Conservation (phyloP, 768 basidiomycete species). For the Lentinus brumalis region DNA sequence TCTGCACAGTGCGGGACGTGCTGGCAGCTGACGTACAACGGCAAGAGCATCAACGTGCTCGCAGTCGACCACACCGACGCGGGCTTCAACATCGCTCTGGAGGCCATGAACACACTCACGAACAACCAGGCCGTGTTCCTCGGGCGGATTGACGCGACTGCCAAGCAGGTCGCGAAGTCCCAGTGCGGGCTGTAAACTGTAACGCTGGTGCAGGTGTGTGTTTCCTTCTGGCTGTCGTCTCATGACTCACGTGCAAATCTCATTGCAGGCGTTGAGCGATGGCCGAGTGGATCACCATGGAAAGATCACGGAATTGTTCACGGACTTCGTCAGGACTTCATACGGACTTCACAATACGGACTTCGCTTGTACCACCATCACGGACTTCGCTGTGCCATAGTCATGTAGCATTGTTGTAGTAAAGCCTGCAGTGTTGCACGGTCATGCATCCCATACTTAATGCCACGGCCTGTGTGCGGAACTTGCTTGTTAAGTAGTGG, state of each 20-base stretch:
- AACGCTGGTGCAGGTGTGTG: slow-evolving; percentile 10
- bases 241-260: background rate
- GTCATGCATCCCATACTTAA: too few species aligned
- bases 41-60: slow-evolving; percentile 31
- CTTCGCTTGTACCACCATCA: background rate
- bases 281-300: background rate
- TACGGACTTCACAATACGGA: background rate
- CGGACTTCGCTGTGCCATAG: background rate
- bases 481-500: too few species aligned
- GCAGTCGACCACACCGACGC: slow-evolving; percentile 34
- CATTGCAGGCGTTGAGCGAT: background rate
- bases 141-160: slow-evolving; percentile 49
- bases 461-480: too few species aligned
- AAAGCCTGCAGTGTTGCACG: background rate
- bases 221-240: background rate
- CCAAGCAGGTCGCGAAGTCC: slow-evolving; percentile 45
- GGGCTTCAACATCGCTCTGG: slow-evolving; percentile 39
- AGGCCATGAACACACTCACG: slow-evolving; percentile 39
- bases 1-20: slow-evolving; percentile 37
- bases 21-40: slow-evolving; percentile 34
- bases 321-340: background rate
- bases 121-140: slow-evolving; percentile 45
- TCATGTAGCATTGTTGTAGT: background rate
- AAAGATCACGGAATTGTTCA: background rate
- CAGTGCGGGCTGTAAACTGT: slow-evolving; percentile 53